Base-by-base conservation (phyloP, 1,284 basidiomycete species). In the Leccinum pachyderme region DNA sequence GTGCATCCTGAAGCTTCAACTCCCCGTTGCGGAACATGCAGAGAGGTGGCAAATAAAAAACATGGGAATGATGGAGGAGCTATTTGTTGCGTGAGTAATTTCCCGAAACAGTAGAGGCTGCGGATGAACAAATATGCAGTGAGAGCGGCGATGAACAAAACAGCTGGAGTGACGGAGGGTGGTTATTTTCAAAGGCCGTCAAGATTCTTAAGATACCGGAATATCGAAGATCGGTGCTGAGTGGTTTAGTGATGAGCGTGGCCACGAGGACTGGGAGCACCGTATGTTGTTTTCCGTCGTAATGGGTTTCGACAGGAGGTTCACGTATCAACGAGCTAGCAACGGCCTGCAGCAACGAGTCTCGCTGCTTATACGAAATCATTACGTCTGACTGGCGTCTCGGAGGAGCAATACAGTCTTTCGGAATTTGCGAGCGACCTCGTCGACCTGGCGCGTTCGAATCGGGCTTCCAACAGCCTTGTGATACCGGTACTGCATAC, bases 221-320 rank as follows among this genome's bases (percentile, higher is more conserved):
- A 59, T 93, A 90, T 67, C 81, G 89, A 15, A 68, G 72, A 41
- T 64, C 76, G n/a, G 65, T 95, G 28, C 75, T 95, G 22, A 75
- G 79, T 5, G 94, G 94, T 0, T 71, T 95, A 4, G 77, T 94
- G 3, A 74, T 90, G 52, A 93, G 89, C 59, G 76, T 90, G 31
- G 89, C 87, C 35, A 89, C 90, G 67, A 87, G 84, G 70, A 91
- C 91, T 4, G 85, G 89, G 59, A 91, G 87, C 62, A 89, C 86
- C 9, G 93, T 94, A 66, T 72, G 87, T 73, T 33, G 25, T 29
- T 46, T 49, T 58, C 52, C 48, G n/a, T 37, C 49, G 33, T 28
- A 29, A 7, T 55, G 53, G 31, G 50, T 60, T 48, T 58, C 54
- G 22, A 54, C 45, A 18, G 44, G 32, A 51, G 6, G 39, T 22